These are phyloP conservation scores for Firmiana major DNA, from an alignment of 345 rosid genomes.

Conservation along the genomic window DNA sequence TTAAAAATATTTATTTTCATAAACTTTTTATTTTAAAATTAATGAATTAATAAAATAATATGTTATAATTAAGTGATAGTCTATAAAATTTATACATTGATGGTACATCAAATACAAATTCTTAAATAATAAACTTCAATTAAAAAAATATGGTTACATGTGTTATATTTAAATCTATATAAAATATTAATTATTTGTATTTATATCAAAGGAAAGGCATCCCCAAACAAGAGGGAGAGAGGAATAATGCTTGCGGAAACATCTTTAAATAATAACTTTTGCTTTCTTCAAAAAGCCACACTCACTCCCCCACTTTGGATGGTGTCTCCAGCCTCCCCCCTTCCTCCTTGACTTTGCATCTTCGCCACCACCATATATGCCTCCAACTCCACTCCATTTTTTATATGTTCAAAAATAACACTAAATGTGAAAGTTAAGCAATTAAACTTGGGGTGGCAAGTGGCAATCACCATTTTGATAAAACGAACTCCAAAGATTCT, in stretches of 20 bases:
- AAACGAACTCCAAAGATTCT: background rate
- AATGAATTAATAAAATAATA: too few relatives aligned
- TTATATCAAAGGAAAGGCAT: background rate
- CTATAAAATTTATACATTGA: too few relatives aligned
- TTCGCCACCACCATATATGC: background rate
- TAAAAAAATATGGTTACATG: background rate
- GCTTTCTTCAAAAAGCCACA: conserved; percentile 16
- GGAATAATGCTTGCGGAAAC: background rate
- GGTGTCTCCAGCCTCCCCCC: conserved; percentile 16
- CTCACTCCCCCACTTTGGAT: conserved; percentile 29
- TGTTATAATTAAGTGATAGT: too few relatives aligned
- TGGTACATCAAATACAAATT: too few relatives aligned
- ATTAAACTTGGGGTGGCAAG: background rate
- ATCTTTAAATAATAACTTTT: background rate
- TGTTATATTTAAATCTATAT: background rate
- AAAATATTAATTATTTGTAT: too few relatives aligned
- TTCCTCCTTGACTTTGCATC: conserved; percentile 24
- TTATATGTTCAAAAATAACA: background rate
- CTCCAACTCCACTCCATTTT: background rate
- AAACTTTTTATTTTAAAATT: too few relatives aligned
- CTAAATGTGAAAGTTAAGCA: background rate
- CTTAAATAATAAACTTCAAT: too few relatives aligned
- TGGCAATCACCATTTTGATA: background rate
- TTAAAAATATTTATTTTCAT: too few relatives aligned
- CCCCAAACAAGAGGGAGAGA: background rate